Evolutionary conservation across 768 basidiomycete genomes (phyloP), one percentile per base, ranked within the genome.

Genomic region (Cystofilobasidium bisporidii): DNA sequence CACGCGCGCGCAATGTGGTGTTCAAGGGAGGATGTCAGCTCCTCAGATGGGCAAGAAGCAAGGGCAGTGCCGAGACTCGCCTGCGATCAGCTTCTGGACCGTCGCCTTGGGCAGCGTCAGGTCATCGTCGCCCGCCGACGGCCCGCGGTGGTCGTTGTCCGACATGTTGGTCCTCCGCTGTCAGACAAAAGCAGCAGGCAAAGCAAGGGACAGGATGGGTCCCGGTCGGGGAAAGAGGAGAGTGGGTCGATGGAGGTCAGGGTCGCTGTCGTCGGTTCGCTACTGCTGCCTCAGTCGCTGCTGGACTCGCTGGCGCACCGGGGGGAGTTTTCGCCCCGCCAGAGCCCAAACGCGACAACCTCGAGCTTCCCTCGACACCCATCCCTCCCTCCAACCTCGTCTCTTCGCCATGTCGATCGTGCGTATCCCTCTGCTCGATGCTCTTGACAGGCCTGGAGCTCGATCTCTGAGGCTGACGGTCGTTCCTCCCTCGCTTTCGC

Each of bases 51-150:
- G n/a, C n/a, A n/a, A n/a, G n/a, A n/a, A n/a, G n/a, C n/a, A n/a
- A n/a, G n/a, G n/a, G n/a, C n/a, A n/a, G 56, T 45, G 61, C 40
- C 20, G 12, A 3, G 63, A 72, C 80, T 71, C 64, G 89, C 96
- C 94, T 74, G 84, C 80, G 72, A 99, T 93, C 85, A 98, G 90
- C 81, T 98, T 99, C 70, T 90, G 84, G 33, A 99, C 91, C 3
- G 96, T 98, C 18, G 96, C 96, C 77, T 97, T 96, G 18, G 96
- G 96, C 58, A 99, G 79, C 28, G 91, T 89, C 71, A 97, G 82
- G 72, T 98, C 94, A 55, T 97, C 94, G 72, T 96, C 93, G n/a
- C 81, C 79, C 5, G 84, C 53, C 53, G 53, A 28, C 28, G 53
- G 28, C 26, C 53, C 48, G 22, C 53, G 53, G 28, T 56, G 53